Percentiles rank a stretch among this genome's conserved stretches.
phyloP scores from a whole-genome alignment of 305 asterid species.

The Fraxinus sp. region DNA sequence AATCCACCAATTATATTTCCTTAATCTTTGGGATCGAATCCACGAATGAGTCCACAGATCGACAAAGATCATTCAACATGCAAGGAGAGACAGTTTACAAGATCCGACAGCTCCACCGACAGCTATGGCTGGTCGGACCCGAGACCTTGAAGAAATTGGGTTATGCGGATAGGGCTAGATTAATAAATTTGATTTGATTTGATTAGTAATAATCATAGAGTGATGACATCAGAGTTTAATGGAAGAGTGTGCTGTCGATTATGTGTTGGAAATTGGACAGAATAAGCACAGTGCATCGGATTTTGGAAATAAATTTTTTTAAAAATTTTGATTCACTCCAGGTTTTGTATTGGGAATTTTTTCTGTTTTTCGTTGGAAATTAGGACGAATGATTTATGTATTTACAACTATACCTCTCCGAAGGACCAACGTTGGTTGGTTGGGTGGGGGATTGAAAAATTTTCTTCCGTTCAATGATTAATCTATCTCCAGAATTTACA shows the following conservation, averaged over 20 bases:
- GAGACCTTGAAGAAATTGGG: slow-evolving; percentile 24
- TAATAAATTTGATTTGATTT: not conserved
- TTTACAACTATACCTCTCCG: not conserved
- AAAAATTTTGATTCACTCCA: not conserved
- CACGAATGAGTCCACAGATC: slow-evolving; percentile 42
- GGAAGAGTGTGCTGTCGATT: slow-evolving; percentile 1
- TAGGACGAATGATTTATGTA: not conserved
- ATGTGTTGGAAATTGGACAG: slow-evolving; percentile 22
- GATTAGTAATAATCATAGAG: not conserved
- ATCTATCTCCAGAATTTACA: not conserved
- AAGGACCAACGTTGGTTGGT: not conserved
- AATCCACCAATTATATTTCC: not conserved
- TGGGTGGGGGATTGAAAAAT: not conserved
- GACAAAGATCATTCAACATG: slow-evolving; percentile 32
- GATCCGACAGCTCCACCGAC: slow-evolving; percentile 3
- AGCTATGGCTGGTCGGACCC: slow-evolving; percentile 1
- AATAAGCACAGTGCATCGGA: slow-evolving; percentile 34
- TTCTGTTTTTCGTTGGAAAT: not conserved
- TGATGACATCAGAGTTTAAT: not conserved
- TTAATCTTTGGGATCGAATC: slow-evolving; percentile 25
- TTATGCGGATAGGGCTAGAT: slow-evolving; percentile 1
- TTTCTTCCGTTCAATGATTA: not conserved
- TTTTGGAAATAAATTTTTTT: slow-evolving; percentile 7
- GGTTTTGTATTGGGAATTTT: not conserved
- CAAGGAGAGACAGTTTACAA: slow-evolving; percentile 16